Conservation (phyloP, 805 yeast species). For the Schwanniomyces vanrijiae region DNA sequence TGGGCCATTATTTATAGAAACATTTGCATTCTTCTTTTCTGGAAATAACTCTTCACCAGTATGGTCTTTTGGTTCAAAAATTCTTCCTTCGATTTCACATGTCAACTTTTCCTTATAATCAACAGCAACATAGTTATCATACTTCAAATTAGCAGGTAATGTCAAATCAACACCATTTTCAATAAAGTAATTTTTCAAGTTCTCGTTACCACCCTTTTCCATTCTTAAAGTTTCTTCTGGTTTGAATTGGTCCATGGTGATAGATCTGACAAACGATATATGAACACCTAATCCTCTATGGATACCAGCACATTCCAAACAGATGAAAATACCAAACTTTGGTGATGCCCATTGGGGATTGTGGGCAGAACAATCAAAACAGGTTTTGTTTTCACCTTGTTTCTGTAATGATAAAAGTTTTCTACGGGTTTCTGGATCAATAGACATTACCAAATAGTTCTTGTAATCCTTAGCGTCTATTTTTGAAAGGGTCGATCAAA, state of each 20-base stretch:
- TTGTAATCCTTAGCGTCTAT: not conserved
- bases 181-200: conserved; percentile 65
- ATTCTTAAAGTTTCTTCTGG: conserved; percentile 84
- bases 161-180: conserved; percentile 67
- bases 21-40: conserved; percentile 2
- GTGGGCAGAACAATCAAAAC: conserved; percentile 93
- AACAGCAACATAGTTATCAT: conserved; percentile 88
- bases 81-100: conserved; percentile 70
- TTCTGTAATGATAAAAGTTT: conserved; percentile 75
- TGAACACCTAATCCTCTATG: conserved; percentile 97
- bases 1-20: conserved; percentile 7
- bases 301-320: conserved; percentile 96
- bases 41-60: conserved; percentile 43
- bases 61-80: conserved; percentile 68
- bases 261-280: conserved; percentile 91
- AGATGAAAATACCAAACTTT: conserved; percentile 94
- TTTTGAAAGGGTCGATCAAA: not conserved
- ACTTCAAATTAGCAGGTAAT: conserved; percentile 71
- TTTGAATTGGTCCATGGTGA: conserved; percentile 98
- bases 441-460: conserved; percentile 50
- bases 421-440: conserved; percentile 90
- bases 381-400: conserved; percentile 68
- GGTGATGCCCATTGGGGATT: conserved; percentile 99
- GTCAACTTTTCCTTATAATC: conserved; percentile 85
- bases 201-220: conserved; percentile 93